Evolutionary conservation across 106 monocot species (phyloP).

Genomic region (Allium cepa): DNA sequence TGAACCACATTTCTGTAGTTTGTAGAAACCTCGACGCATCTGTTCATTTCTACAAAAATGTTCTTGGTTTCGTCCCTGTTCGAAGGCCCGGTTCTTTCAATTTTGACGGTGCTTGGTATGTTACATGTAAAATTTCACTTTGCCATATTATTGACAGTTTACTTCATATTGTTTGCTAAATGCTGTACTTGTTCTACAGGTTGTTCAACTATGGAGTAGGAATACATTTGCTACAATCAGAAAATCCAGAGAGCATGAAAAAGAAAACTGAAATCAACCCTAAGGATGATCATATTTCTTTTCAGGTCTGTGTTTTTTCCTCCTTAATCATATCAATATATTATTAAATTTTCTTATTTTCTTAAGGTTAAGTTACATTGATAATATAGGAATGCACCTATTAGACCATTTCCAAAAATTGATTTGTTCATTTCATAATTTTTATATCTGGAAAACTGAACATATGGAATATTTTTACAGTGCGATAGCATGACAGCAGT

Average conservation of each 20-base stretch:
- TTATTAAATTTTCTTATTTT: background rate
- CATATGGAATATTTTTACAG: constrained; percentile 13
- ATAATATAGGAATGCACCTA: too few species aligned
- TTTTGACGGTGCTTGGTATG: constrained; percentile 83
- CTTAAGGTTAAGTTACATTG: too few species aligned
- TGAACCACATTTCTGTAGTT: constrained; percentile 78
- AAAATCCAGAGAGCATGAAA: constrained; percentile 34
- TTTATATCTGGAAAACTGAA: too few species aligned
- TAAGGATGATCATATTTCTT: constrained; percentile 85
- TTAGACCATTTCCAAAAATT: too few species aligned
- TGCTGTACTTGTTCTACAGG: constrained; percentile 19
- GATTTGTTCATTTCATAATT: too few species aligned
- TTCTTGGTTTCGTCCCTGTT: constrained; percentile 79
- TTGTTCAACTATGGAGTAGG: constrained; percentile 93
- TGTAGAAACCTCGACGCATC: constrained; percentile 69
- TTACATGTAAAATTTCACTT: background rate
- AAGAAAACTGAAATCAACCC: constrained; percentile 66
- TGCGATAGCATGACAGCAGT: constrained; percentile 58
- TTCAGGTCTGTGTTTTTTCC: constrained; percentile 42
- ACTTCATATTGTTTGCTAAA: background rate
- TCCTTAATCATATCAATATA: background rate
- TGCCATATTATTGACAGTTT: background rate
- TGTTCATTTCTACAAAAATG: constrained; percentile 65
- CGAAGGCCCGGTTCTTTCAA: constrained; percentile 76
- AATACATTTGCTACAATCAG: constrained; percentile 74